Base-by-base conservation (phyloP, 345 rosid species). In the Garcia nutans region DNA sequence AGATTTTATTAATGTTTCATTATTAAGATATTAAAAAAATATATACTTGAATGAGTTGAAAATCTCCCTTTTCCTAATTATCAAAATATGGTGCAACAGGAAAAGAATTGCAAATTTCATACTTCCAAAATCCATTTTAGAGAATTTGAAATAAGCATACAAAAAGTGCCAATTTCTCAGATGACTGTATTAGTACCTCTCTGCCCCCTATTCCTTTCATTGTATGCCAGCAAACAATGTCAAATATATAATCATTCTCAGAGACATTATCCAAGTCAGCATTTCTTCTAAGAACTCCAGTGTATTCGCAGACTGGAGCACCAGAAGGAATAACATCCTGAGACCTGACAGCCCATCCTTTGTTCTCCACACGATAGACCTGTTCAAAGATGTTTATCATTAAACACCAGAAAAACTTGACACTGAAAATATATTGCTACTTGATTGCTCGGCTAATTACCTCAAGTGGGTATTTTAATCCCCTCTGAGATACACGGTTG, bases 231-330 rank as follows among this genome's bases (percentile, higher is more conserved):
- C 75, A 77, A 22, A 71, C 76, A 44, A 77, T 71, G 47, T 77
- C 80, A 22, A 71, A 77, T 52, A 71, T 77, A 47, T 41, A 77
- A 42, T 77, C 80, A 22, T 77, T 77, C 31, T 56, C 76, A 20
- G 71, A 41, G 55, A 64, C 71, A 31, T 72, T 65, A 77, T 77
- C 80, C 68, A 77, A 56, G 4, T 77, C 76, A 42, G 44, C 57
- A 54, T 64, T 71, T 65, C 72, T 71, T 55, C 72, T 41, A 28
- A 71, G 76, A 77, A 71, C 28, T 71, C 80, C 80, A 55, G 71
- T 55, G 64, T 77, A 71, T 57, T 77, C 80, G 57, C 75, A 62
- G 19, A 65, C 75, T 13, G 80, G 66, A 77, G 80, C 80, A 77
- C 72, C 80, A 70, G 80, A 64, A 65, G 80, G 76, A 55, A 77